Base-by-base conservation (phyloP, 169 alveolate species). In the Plasmodium gaboni region DNA sequence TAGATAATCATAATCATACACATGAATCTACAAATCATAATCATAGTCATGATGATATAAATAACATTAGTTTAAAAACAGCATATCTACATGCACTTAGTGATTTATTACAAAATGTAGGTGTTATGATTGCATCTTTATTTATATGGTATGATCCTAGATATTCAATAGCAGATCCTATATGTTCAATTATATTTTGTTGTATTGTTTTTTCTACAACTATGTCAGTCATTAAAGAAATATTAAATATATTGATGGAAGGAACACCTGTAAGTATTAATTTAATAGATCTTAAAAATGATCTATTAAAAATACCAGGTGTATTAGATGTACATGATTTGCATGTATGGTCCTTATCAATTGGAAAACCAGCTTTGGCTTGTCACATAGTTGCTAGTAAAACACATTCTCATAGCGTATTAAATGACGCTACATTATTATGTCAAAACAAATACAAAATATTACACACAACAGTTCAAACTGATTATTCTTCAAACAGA, bases 341-440 rank as follows among this genome's bases (percentile, higher is more conserved):
- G 59, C 99, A 98, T 93, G 97, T 97, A n/a, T 98, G 99, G 99
- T 95, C 98, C 26, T 90, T 98, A 15, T 93, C 98, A 22, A 93
- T 96, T 44, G 99, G 99, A 13, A 96, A 96, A 72, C 97, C 97
- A 13, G 95, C 98, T 22, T 88, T 98, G 71, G 96, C 98, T 67
- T 96, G 97, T 44, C 99, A 98, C 88, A 93, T 98, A n/a, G 96
- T 94, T 60, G 96, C 96, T 64, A 94, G 94, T 32, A 94, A 93
- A 83, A 68, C 68, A 17, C n/a, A 51, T 48, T 5, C 96, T 5
- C 92, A 95, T 38, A 80, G 78, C 15, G 94, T 94, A 48, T 86
- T 94, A 71, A 60, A 94, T 19, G 76, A 88, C 88, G 97, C 98
- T 32, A 94, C 97, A 0, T 76, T 83, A 48, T 88, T 96, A n/a